Conservation (phyloP, 371 early-diverging fungal genomes). For the Smittium culicis region DNA sequence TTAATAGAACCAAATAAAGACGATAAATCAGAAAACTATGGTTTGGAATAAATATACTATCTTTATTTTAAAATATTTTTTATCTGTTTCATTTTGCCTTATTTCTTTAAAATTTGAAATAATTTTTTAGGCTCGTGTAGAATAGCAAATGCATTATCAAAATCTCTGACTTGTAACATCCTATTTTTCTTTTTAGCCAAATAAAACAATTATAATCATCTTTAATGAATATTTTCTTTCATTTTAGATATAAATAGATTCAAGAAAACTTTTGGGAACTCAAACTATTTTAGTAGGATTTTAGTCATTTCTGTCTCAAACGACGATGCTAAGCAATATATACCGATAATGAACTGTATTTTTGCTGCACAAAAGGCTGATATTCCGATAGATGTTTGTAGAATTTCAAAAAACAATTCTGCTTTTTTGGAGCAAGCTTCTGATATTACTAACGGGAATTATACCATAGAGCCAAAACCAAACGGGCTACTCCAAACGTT, state of each 20-base stretch:
- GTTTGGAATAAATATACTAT: not conserved
- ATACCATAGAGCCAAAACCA: slow-evolving; percentile 43
- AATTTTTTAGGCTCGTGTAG: not conserved
- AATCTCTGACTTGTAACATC: slow-evolving; percentile 16
- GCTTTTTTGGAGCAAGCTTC: slow-evolving; percentile 88
- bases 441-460: slow-evolving; percentile 76
- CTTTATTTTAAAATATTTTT: too few species aligned
- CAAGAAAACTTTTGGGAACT: slow-evolving; percentile 38
- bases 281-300: slow-evolving; percentile 61
- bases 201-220: too few species aligned
- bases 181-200: not conserved
- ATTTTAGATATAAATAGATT: slow-evolving; percentile 44
- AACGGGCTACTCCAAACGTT: slow-evolving; percentile 60
- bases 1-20: not conserved
- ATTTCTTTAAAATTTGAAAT: too few species aligned
- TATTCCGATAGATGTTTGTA: slow-evolving; percentile 80
- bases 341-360: slow-evolving; percentile 89
- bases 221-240: not conserved
- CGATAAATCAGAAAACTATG: not conserved
- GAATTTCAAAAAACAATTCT: slow-evolving; percentile 56
- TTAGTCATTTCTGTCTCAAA: slow-evolving; percentile 71
- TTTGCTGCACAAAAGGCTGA: slow-evolving; percentile 86
- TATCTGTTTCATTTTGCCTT: too few species aligned
- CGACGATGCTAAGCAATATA: slow-evolving; percentile 77
- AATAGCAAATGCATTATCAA: slow-evolving; percentile 18